Evolutionary conservation across 2,329 filamentous ascomycete species (phyloP).

Genomic region (Graphilbum sp.): DNA sequence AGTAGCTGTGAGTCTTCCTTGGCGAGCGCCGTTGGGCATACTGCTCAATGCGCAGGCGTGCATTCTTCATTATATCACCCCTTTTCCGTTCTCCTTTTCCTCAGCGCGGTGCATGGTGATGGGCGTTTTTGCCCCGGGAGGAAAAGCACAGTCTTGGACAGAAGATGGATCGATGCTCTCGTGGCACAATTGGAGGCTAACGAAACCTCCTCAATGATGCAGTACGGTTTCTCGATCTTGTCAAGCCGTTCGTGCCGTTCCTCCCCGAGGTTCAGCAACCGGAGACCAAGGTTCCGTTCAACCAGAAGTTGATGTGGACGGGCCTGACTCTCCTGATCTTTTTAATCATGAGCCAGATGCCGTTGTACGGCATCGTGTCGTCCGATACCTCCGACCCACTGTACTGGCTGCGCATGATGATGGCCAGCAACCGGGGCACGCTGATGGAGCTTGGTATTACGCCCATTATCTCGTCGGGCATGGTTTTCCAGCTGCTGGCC

Average conservation of each 20-base stretch:
- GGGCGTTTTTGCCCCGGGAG: background rate
- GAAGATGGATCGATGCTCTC: background rate
- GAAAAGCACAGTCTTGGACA: background rate
- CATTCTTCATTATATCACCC: too few species aligned
- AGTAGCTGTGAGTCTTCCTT: slow-evolving; percentile 19
- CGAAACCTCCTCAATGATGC: too few species aligned
- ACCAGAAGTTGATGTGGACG: slow-evolving; percentile 95
- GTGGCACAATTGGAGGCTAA: too few species aligned
- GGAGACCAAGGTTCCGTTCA: slow-evolving; percentile 97
- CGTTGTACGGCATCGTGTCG: slow-evolving; percentile 95
- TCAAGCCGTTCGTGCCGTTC: slow-evolving; percentile 99
- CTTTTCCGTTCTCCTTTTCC: background rate
- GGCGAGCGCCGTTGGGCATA: background rate
- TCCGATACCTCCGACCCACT: slow-evolving; percentile 96
- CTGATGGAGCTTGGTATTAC: slow-evolving; percentile 95
- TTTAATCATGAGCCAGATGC: slow-evolving; percentile 99
- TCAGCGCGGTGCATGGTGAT: background rate
- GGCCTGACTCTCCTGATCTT: slow-evolving; percentile 93
- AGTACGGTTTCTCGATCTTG: slow-evolving; percentile 99
- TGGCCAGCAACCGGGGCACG: slow-evolving; percentile 95
- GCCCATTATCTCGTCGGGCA: slow-evolving; percentile 97
- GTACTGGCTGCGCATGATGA: slow-evolving; percentile 99
- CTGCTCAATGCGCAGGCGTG: background rate
- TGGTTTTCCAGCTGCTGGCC: slow-evolving; percentile 99
- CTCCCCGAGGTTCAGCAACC: slow-evolving; percentile 97